Evolutionary conservation across 805 yeast species (phyloP), one percentile per base, ranked within the genome.

Genomic region (Ogataea naganishii): DNA sequence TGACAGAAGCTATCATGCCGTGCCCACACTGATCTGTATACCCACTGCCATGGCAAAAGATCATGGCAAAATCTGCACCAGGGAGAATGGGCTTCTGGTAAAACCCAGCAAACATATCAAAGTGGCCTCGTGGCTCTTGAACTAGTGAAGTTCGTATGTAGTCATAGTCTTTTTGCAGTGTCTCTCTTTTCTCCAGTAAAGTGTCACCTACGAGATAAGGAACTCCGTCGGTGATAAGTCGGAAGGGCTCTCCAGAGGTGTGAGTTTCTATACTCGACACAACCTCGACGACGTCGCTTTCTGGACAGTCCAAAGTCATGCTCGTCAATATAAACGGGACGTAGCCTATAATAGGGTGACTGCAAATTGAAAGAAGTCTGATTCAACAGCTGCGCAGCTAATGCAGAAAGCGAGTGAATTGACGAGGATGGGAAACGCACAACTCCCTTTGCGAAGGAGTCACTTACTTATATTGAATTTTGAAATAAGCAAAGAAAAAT

Each of bases 11-110:
- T 18, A 48, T 44, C 32, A 44, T 40, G 3, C 53, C 53, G 34
- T 48, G 53, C 3, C 53, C 53, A 34, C 53, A 48, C 27, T 47
- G 52, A 26, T 48, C 52, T 5, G 49, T 47, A 24, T 47, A 47
- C 4, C 53, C 52, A 22, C 42, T 40, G 1, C 49, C 47, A 26
- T 49, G 47, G 21, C 43, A 29, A 26, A 49, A 49, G 6, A 49
- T 34, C 4, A 40, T 42, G 2, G 47, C 50, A 14, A 45, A 41
- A 34, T 48, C 50, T 3, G 48, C 47, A n/a, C 36, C 39, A 20
- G 28, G 34, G n/a, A 30, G 16, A 13, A 29, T 13, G 1, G 53
- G 46, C 12, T 39, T 42, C 23, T 43, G 14, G 13, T 46, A 28
- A 25, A 37, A 43, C 1, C 51, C 51, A 12, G 50, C 52, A 36